These are phyloP conservation scores for Annulohypoxylon nitens DNA, from an alignment of 495 filamentous ascomycete genomes.

Conservation along the genomic window DNA sequence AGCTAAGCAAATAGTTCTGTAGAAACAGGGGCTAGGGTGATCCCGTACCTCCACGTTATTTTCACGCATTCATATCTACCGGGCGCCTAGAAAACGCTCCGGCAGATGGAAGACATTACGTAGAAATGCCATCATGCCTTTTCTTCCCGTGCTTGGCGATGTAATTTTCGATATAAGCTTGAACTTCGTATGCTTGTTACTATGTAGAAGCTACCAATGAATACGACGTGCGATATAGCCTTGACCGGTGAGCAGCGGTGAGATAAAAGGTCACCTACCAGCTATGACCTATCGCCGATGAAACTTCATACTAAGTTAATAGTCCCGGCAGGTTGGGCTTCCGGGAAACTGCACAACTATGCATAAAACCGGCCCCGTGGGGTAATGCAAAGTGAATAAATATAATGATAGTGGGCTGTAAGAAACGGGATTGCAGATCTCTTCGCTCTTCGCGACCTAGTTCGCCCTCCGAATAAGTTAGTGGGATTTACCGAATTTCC, in stretches of 20 bases:
- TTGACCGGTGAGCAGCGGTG: neutral
- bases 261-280: neutral
- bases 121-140: neutral
- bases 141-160: neutral
- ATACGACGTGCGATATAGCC: neutral
- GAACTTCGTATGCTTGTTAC: no score
- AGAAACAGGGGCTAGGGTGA: neutral
- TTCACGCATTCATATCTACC: neutral
- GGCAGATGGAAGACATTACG: neutral
- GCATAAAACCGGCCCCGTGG: neutral
- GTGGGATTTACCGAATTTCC: conserved; percentile 1
- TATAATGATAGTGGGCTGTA: neutral
- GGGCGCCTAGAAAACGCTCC: neutral
- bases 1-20: neutral
- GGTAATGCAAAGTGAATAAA: neutral
- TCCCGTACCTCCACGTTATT: neutral
- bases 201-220: neutral
- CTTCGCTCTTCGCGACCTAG: conserved; percentile 24
- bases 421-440: conserved; percentile 7
- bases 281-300: neutral
- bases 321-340: neutral
- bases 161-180: no score
- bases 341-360: neutral
- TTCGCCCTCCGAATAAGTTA: conserved; percentile 17
- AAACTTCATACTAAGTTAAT: no score